Percentiles rank a stretch among this genome's conserved stretches.
Evolutionary conservation across 306 rosid species (phyloP).

Genomic region (Gastrolobium bilobum): DNA sequence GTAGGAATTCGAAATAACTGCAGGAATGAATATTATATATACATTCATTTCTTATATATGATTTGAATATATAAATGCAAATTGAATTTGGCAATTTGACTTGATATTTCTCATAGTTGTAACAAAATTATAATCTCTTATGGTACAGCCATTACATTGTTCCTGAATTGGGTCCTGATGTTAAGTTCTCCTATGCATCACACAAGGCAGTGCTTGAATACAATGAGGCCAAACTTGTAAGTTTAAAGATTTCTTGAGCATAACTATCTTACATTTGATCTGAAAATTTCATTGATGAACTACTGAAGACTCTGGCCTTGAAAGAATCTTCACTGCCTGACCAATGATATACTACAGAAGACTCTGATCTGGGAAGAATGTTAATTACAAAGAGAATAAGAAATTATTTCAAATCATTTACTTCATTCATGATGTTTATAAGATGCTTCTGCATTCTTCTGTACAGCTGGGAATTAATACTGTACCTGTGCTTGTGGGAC

Average conservation of each 20-base stretch:
- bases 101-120: conserved; percentile 37
- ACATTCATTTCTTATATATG: neutral
- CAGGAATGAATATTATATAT: neutral
- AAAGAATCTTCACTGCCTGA: conserved; percentile 15
- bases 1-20: conserved; percentile 31
- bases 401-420: neutral
- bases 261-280: conserved; percentile 20
- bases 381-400: neutral
- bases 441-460: neutral
- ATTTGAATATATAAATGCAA: neutral
- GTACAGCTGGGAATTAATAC: conserved; percentile 83
- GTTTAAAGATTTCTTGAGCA: conserved; percentile 41
- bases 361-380: conserved; percentile 4
- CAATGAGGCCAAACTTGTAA: conserved; percentile 87
- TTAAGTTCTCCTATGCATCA: conserved; percentile 82
- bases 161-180: conserved; percentile 86
- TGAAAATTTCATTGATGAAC: neutral
- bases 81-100: conserved; percentile 29
- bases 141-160: conserved; percentile 88
- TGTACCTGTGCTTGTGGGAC: conserved; percentile 84
- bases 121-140: conserved; percentile 21
- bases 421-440: neutral
- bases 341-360: conserved; percentile 19
- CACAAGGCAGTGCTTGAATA: conserved; percentile 86
- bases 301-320: neutral